Evolutionary conservation across 2,329 filamentous ascomycete species (phyloP), one percentile per base, ranked within the genome.

Genomic region (Aspergillus viridinutans): DNA sequence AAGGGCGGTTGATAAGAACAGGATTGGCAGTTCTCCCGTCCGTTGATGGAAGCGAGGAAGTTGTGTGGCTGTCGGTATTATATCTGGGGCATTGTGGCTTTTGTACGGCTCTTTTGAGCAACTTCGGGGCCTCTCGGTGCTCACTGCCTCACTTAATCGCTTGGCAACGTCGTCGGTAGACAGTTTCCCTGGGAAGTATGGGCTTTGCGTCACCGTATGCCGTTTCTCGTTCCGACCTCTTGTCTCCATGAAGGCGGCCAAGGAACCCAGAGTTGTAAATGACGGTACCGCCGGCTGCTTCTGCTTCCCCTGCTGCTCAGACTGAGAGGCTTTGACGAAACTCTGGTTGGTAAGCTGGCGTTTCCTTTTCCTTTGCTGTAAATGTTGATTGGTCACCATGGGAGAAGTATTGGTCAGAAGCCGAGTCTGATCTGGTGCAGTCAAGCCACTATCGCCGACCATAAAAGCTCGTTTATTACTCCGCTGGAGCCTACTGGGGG

Each of bases 221-320:
- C 62, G 70, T 54, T 71, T 73, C 2, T 57, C 56, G 6, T 32
- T 49, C 32, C 61, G 62, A 25, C 79, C 76, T 54, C 78, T 76
- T 7, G 80, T 69, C 51, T 78, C 72, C 73, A 85, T 80, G 61
- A 83, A 85, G 28, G 75, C 78, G 4, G 77, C 72, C 29, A 85
- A 64, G 3, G 79, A 78, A 8, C 69, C 70, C 1, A 60, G 76
- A 77, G 62, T 79, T 78, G 35, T 51, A 23, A 60, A 54, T 40
- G 54, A 14, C 14, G 54, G 29, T 40, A n/a, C 43, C 32, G 52
- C 32, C 17, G 8, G 61, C 54, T 1, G 69, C 67, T 17, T 52
- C 42, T 23, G 12, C 40, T 14, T 12, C 12, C 6, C 12, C n/a
- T 14, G 42, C 4, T 21, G 10, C 17, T 21, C n/a, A 1, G 5